These are phyloP conservation scores for Alternaria conjuncta DNA, from an alignment of 2,329 filamentous ascomycete genomes.

Conservation along the genomic window DNA sequence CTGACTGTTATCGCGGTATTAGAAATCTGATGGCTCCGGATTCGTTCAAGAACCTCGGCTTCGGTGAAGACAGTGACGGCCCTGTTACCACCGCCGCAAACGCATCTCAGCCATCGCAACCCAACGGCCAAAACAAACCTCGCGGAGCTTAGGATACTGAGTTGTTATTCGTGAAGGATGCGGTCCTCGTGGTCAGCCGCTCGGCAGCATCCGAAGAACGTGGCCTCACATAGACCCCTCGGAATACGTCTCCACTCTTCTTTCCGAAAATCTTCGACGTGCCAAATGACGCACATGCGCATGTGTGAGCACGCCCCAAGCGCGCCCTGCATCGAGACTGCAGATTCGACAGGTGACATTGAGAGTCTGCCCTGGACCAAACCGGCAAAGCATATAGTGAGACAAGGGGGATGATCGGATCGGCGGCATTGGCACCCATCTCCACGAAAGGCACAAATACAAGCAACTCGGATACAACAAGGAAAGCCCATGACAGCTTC, in stretches of 20 bases:
- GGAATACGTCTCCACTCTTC: slow-evolving; percentile 8
- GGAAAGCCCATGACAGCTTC: slow-evolving; percentile 27
- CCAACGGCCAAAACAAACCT: slow-evolving; percentile 31
- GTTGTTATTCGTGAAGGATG: slow-evolving; percentile 24
- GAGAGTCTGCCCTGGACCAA: slow-evolving; percentile 14
- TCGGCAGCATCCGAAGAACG: slow-evolving; percentile 40
- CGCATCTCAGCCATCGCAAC: slow-evolving; percentile 31
- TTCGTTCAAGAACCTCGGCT: slow-evolving; percentile 92
- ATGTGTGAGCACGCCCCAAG: background rate
- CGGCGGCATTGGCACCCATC: background rate
- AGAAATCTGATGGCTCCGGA: slow-evolving; percentile 94
- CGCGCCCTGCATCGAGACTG: slow-evolving; percentile 9
- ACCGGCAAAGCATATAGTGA: background rate
- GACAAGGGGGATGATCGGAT: slow-evolving; percentile 13
- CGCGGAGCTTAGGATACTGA: slow-evolving; percentile 27
- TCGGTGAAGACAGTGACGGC: slow-evolving; percentile 60
- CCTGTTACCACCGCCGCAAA: slow-evolving; percentile 32
- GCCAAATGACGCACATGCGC: slow-evolving; percentile 12
- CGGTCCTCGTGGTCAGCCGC: slow-evolving; percentile 22
- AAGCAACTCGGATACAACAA: slow-evolving; percentile 12
- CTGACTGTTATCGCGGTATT: background rate
- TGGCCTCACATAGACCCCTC: slow-evolving; percentile 17
- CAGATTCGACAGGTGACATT: slow-evolving; percentile 39
- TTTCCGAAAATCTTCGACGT: slow-evolving; percentile 9
- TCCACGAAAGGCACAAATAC: background rate